These are phyloP conservation scores for Moricandia arvensis DNA, from an alignment of 345 rosid genomes.

Conservation along the genomic window DNA sequence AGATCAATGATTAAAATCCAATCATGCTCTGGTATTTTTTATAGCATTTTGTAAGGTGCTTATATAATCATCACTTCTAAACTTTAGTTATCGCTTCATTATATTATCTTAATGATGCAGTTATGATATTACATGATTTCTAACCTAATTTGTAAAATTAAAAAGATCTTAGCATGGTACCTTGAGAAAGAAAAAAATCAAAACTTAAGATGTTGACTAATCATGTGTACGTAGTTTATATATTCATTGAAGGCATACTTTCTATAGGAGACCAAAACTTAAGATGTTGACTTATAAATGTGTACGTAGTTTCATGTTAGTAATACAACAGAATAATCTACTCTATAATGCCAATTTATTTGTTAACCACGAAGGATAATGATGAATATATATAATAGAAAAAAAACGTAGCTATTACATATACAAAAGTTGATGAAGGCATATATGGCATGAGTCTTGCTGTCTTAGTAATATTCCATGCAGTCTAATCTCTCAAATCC, in stretches of 20 bases:
- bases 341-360: neutral
- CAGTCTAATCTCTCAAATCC: conserved; percentile 1
- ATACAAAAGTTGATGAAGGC: neutral
- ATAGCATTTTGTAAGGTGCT: conserved; percentile 11
- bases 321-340: no score
- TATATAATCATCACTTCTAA: conserved; percentile 20
- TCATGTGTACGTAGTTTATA: neutral
- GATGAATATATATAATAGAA: neutral
- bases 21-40: conserved; percentile 27
- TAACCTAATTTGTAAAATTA: neutral
- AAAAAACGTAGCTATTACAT: neutral
- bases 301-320: no score
- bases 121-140: neutral
- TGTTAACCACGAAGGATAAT: neutral
- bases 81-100: neutral
- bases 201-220: no score
- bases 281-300: no score
- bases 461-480: conserved; percentile 3
- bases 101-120: neutral
- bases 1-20: conserved; percentile 33
- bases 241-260: neutral
- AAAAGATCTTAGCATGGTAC: neutral
- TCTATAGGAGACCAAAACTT: neutral
- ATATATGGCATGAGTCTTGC: neutral
- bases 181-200: conserved; percentile 7